Evolutionary conservation across 108 stramenopile genomes (phyloP), one percentile per base, ranked within the genome.

Genomic region (Cyclotella cryptica): DNA sequence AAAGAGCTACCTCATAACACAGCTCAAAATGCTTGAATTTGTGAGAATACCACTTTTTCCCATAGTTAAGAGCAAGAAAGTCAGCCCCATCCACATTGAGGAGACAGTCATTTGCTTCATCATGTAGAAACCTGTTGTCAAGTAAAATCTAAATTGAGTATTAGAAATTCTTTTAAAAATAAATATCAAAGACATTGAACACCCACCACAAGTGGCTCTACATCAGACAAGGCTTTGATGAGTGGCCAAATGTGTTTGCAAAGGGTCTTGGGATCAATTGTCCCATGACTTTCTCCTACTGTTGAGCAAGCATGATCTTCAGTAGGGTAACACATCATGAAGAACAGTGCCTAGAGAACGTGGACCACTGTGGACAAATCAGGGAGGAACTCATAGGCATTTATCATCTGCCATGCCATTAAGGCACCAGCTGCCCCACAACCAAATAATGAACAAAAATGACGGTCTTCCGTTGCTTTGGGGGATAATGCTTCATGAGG

Each of bases 11-110:
- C 45, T 75, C 66, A 35, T 77, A 77, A 19, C 8, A 8, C 17
- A 51, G 49, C 17, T 3, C 49, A 51, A 8, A 51, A 19, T 51
- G n/a, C 1, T 78, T n/a, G 41, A 83, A 78, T 58, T 83, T 83
- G 63, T 72, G 69, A 30, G 58, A 70, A n/a, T 21, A 63, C 39
- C 21, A 57, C 10, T 35, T 28, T 41, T 63, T 63, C 9, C 62
- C 0, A 17, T 13, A 39, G 1, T 41, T 21, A 24, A 13, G 35
- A 10, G 35, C 35, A 39, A 63, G 49, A 8, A 51, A 51, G 49
- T 51, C 49, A 19, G 49, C 8, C 19, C 49, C 49, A 51, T 51
- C 49, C 17, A 51, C 8, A 8, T 8, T 51, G n/a, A 51, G 17
- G 49, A 19, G 17, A 19, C 49, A 51, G 8, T 51, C 19, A 19